Evolutionary conservation across 805 yeast genomes (phyloP), one percentile per base, ranked within the genome.

Genomic region (Scheffersomyces coipomensis): DNA sequence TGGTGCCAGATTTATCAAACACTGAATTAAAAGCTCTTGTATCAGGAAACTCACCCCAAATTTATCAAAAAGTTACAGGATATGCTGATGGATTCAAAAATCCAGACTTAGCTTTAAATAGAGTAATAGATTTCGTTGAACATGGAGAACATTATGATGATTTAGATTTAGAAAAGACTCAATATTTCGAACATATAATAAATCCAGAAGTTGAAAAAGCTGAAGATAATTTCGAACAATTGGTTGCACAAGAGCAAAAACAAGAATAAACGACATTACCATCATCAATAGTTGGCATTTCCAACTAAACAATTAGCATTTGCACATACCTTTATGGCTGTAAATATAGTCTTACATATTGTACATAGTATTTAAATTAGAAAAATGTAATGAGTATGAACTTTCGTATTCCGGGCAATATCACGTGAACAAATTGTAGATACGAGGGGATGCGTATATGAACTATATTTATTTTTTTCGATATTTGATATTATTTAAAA

Each of bases 111-210:
- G 84, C 87, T 45, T 72, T 87, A 51, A 75, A 79, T 33, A 87
- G 86, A 58, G 71, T 88, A 38, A 77, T 76, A 55, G 88, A 87
- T 50, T 93, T 79, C 58, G 76, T 93, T 15, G 85, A 80, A 58
- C 68, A 79, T 40, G 98, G 98, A 1, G 79, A 43, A 72, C 74
- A 55, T 51, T 67, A 68, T 42, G 63, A 59, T 42, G 58, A 58
- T 32, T 55, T 50, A 13, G 71, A 69, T 46, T 53, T 67, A 45
- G 70, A 66, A 43, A 51, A 58, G 39, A 54, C 49, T 35, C 52
- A 57, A 17, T 68, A 55, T 45, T 49, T 60, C 42, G 73, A 68
- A 45, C 68, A 64, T 49, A 61, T 55, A 43, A 58, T 64, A 15
- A 60, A 64, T 43, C 64, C 64, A 11, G 50, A 55, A 29, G 40